Evolutionary conservation across 768 basidiomycete genomes (phyloP), one percentile per base, ranked within the genome.

Genomic region (Tephrocybe sp.): DNA sequence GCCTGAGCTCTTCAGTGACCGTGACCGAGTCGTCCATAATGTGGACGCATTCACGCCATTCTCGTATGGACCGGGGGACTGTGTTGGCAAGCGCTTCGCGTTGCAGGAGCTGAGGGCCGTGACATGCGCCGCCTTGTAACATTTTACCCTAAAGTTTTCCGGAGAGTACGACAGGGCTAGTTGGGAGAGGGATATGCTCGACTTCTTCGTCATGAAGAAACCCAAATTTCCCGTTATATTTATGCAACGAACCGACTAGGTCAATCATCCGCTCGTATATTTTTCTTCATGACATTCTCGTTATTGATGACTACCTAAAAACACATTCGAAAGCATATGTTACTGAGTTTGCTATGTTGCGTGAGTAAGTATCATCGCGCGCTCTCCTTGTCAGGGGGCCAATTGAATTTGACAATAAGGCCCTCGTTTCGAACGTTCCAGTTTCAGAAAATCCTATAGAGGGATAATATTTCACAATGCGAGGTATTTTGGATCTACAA

Each of bases 11-110:
- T 57, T 59, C 31, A 27, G 44, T 27, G 27, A 50, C 22, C 37
- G 34, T 22, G 34, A 45, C 28, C 44, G 39, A 21, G 34, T 62
- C 16, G 52, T 66, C 19, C 62, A 59, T 37, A 56, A 62, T 24
- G 51, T 51, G 5, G 47, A 48, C 4, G 69, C 69, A 3, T 71
- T 66, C 47, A 63, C 70, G 15, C 69, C 71, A 6, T 73, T 71
- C 48, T 70, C 69, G 26, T 59, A 64, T 36, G 79, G 81, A 0
- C 77, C 78, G 12, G 68, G 70, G 16, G 77, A 77, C 53, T 82
- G 82, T 58, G 72, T 69, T 9, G 80, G 78, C 18, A 72, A 60
- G 39, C 57, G 59, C 32, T 51, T 73, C 42, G 71, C 70, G 6
- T 57, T 60, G 47, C 49, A 65, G 39, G 70, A 71, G 45, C 60